Evolutionary conservation across 352 stramenopile genomes (phyloP).

Genomic region (Globisporangium takayamanum): DNA sequence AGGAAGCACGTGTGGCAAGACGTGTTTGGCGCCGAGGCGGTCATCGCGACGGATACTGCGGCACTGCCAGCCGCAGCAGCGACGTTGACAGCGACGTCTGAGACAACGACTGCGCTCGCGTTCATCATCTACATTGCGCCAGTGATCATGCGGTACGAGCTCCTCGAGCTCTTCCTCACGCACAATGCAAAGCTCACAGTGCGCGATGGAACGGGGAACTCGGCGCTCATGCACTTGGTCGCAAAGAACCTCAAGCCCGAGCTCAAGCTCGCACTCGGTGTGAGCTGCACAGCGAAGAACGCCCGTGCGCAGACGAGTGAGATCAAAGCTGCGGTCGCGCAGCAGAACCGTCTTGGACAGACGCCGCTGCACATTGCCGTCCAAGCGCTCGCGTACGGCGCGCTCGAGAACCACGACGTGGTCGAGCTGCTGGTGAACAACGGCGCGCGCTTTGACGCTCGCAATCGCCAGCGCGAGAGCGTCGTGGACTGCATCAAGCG

Average conservation of each 20-base stretch:
- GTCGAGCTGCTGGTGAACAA: constrained; percentile 38
- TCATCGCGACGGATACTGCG: constrained; percentile 17
- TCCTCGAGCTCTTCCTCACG: constrained; percentile 44
- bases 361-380: constrained; percentile 59
- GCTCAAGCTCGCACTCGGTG: constrained; percentile 36
- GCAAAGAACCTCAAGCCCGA: constrained; percentile 41
- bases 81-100: constrained; percentile 24
- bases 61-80: no score
- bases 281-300: constrained; percentile 32
- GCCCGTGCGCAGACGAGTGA: constrained; percentile 30
- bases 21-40: constrained; percentile 32
- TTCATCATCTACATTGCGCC: constrained; percentile 35
- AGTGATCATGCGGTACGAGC: constrained; percentile 21
- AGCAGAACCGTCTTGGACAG: constrained; percentile 35
- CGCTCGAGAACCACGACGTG: constrained; percentile 56
- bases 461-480: constrained; percentile 27
- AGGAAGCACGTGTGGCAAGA: constrained; percentile 12
- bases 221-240: constrained; percentile 53
- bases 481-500: constrained; percentile 43
- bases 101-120: constrained; percentile 36
- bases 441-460: constrained; percentile 31
- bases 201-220: constrained; percentile 49
- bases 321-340: constrained; percentile 33
- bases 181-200: constrained; percentile 49
- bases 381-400: constrained; percentile 46